Base-by-base conservation (phyloP, 2,329 filamentous ascomycete genomes). In the Talaromyces sp. region DNA sequence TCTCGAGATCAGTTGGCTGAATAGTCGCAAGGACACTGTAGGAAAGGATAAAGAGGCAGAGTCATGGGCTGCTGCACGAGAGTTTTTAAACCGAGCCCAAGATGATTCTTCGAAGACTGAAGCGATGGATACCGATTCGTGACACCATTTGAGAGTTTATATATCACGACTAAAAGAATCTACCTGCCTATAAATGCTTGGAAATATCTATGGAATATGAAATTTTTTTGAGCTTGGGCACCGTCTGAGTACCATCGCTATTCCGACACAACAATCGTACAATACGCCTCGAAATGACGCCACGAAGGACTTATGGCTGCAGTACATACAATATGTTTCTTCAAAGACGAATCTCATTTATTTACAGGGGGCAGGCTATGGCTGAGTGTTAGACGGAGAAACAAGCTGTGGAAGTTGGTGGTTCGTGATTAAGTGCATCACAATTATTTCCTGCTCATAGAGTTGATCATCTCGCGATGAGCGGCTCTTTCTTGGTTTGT, bases 1-100 rank as follows among this genome's bases (percentile, higher is more conserved):
- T 80, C 82, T 97, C 62, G 93, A 97, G 74, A 89, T 96, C 14
- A 93, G 93, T 37, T 94, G 91, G 87, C 78, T 98, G 71, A 98
- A 97, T 74, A 93, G 91, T 72, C 85, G 92, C 65, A 92, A 91
- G 67, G 90, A 91, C 68, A 89, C 89, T 68, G 90, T 96, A 24
- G 91, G 91, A 64, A 86, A 88, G 71, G 90, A 92, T 68, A 95
- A 94, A 83, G 92, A 96, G 73, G 86, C 86, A 1, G 92, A 97
- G 78, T 79, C 96, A 52, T 90, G 94, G 87, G 83, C 82, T 39
- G 84, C 85, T 69, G 84, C 86, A 47, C 85, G 82, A 70, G 78
- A 77, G 54, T 83, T 90, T 67, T 73, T 90, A 47, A 82, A 81
- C 67, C 72, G 70, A 31, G 62, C 69, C 10, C 52, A 68, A 13